Evolutionary conservation across 805 yeast species (phyloP).

Genomic region (Ogataea saltuana): DNA sequence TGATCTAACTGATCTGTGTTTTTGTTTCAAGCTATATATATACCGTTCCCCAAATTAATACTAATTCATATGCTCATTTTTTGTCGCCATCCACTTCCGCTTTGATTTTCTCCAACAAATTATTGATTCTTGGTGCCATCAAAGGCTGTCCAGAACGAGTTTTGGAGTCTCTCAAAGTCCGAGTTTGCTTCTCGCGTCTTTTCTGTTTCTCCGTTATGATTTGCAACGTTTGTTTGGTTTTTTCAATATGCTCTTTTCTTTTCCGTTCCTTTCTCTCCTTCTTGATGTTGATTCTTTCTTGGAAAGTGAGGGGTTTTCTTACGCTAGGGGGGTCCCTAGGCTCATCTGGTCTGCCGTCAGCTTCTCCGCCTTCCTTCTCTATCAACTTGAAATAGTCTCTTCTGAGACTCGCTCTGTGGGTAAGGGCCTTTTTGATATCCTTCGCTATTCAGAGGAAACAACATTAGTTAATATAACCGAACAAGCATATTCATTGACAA

Average conservation of each 20-base stretch:
- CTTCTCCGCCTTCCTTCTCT: conserved; percentile 62
- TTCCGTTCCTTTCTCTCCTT: conserved; percentile 48
- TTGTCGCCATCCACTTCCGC: conserved; percentile 35
- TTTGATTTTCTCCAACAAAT: conserved; percentile 74
- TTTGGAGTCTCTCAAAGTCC: conserved; percentile 44
- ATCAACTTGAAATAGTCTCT: conserved; percentile 78
- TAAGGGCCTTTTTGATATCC: conserved; percentile 76
- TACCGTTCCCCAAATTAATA: background rate
- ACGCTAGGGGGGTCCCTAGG: conserved; percentile 28
- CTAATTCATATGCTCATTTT: background rate
- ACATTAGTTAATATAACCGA: background rate
- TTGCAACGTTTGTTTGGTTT: conserved; percentile 35
- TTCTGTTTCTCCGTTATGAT: conserved; percentile 41
- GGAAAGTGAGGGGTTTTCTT: conserved; percentile 39
- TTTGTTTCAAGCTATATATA: too few species aligned
- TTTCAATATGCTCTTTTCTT: conserved; percentile 42
- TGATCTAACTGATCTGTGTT: conserved; percentile 12
- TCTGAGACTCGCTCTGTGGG: conserved; percentile 78
- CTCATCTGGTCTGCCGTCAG: conserved; percentile 26
- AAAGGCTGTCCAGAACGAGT: conserved; percentile 83
- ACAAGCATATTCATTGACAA: too few species aligned
- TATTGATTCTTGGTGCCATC: conserved; percentile 86
- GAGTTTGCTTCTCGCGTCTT: conserved; percentile 45
- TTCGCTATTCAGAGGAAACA: conserved; percentile 30
- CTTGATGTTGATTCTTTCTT: conserved; percentile 46